Conservation (phyloP, 1,284 basidiomycete species). For the Ganoderma sinense region DNA sequence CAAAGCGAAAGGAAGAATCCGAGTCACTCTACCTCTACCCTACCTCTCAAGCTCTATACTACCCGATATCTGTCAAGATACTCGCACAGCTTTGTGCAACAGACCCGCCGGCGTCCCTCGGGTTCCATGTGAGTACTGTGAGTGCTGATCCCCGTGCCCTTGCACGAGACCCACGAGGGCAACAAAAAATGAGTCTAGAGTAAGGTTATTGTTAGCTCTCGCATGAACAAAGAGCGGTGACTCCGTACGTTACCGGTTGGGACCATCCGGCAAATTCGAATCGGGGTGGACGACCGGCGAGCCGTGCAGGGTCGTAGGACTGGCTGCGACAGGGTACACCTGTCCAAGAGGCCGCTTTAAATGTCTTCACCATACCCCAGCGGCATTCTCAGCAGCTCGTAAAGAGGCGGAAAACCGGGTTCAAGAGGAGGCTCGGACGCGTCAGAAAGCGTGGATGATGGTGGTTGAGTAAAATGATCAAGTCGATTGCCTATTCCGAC, state of each 20-base stretch:
- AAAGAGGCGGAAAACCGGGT: neutral
- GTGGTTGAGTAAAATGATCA: neutral
- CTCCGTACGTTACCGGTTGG: neutral
- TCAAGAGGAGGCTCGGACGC: neutral
- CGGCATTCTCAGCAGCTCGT: neutral
- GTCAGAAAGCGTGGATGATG: neutral
- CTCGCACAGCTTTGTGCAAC: too few relatives aligned
- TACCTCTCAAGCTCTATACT: neutral
- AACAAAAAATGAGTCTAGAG: too few relatives aligned
- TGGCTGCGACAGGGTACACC: neutral
- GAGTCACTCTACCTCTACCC: neutral
- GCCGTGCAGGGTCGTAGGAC: neutral
- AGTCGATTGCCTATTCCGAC: neutral
- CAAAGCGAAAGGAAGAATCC: too few relatives aligned
- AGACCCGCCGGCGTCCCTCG: neutral
- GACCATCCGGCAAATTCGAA: neutral
- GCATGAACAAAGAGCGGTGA: neutral
- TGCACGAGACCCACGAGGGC: neutral
- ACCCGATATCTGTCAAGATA: neutral
- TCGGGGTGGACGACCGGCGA: neutral
- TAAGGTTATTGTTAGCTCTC: neutral
- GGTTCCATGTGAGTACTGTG: neutral
- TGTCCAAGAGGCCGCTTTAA: neutral
- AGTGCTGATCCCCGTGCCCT: neutral
- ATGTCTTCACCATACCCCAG: neutral